Base-by-base conservation (phyloP, 352 stramenopile genomes). In the Elongisporangium senticosum region DNA sequence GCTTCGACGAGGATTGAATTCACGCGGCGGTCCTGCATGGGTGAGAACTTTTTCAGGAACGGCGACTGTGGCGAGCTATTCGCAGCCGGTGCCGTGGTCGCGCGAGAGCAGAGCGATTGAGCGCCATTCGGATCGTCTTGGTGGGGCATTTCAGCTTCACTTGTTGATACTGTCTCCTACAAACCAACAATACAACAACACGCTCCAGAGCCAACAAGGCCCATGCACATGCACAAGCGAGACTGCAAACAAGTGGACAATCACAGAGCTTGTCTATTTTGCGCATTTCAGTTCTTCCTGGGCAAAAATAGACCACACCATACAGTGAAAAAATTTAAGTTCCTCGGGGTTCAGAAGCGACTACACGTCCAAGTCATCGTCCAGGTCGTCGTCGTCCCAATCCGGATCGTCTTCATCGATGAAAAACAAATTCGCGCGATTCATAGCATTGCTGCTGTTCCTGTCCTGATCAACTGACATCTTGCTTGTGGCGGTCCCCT, bases 381-480 rank as follows among this genome's bases (percentile, higher is more conserved):
- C 72, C 17, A 80, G 53, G 33, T 80, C 72, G 53, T 80, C 72
- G 62, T 80, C 72, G 57, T 80, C 72, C 59, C 75, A 93, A 67
- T 93, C 83, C 14, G 79, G 83, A 57, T 90, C 83, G 52, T 90
- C 83, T 48, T 90, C 75, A 28, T 93, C 83, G 56, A 93, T 93
- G 58, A 87, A 89, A 39, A 93, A 81, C 39, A 90, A 51, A 43
- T 43, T 43, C 4, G 33, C 33, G 8, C 33, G 33, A 17, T 43
- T 43, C 33, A 43, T 4, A 43, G 33, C 33, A 43, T 43, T 17
- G 13, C 11, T 26, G 10, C 69, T 68, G 43, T 66, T 84, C 39
- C 47, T 75, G 15, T 22, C 37, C n/a, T 5, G 24, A 19, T 7
- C 17, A 14, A 17, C 10, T 19, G 47, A 61, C 3, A 10, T 10